Conservation (phyloP, 2,329 filamentous ascomycete species). For the Blumeriella jaapii region DNA sequence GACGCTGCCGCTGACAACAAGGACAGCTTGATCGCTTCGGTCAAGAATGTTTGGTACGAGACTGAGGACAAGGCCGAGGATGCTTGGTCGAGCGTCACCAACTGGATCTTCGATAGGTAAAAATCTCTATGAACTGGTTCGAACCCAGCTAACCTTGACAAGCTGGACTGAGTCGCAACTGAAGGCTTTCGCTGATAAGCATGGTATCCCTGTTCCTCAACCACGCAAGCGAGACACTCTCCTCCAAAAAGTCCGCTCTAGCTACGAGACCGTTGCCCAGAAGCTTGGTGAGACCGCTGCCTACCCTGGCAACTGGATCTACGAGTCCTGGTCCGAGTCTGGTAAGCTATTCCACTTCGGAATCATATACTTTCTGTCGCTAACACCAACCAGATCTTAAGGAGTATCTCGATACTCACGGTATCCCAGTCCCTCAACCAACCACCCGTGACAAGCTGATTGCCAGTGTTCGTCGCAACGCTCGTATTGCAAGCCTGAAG, state of each 20-base stretch:
- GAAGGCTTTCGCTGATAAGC: conserved; percentile 83
- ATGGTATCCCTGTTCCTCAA: conserved; percentile 74
- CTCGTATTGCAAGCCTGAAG: conserved; percentile 64
- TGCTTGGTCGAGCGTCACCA: conserved; percentile 61
- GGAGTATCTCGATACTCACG: conserved; percentile 81
- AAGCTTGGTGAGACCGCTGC: conserved; percentile 60
- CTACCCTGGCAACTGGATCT: conserved; percentile 96
- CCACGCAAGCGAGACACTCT: conserved; percentile 77
- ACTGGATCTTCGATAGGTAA: conserved; percentile 84
- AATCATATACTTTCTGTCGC: too few relatives aligned
- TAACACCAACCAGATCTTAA: conserved; percentile 55
- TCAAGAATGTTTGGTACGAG: conserved; percentile 67
- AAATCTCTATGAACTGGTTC: conserved; percentile 16
- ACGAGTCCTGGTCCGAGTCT: conserved; percentile 78
- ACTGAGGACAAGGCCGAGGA: conserved; percentile 65
- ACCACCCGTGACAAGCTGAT: conserved; percentile 77
- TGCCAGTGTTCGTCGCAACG: conserved; percentile 81
- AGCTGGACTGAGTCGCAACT: conserved; percentile 61
- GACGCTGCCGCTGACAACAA: conserved; percentile 55
- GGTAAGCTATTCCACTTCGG: conserved; percentile 12
- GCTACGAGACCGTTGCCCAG: conserved; percentile 69
- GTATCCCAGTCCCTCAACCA: conserved; percentile 77
- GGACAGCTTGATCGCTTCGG: conserved; percentile 55
- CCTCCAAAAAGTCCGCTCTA: conserved; percentile 64
- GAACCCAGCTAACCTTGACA: conserved; percentile 2